Conservation (phyloP, 2,329 filamentous ascomycete genomes). For the Sclerotinia minor region DNA sequence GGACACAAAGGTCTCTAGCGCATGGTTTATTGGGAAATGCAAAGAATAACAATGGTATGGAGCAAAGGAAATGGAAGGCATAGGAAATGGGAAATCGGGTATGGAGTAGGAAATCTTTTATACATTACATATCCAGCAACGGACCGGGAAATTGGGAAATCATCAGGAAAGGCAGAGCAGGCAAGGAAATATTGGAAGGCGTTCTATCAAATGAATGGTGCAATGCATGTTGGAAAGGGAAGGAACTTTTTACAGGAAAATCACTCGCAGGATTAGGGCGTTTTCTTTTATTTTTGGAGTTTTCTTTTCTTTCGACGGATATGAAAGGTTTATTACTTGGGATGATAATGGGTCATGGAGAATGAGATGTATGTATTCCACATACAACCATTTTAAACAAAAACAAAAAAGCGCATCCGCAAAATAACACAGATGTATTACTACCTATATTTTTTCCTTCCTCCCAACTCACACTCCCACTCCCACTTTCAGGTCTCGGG, state of each 20-base stretch:
- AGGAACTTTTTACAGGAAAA: conserved; percentile 3
- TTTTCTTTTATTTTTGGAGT: not conserved
- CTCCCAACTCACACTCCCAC: no score
- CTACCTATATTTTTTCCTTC: not conserved
- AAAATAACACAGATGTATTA: conserved; percentile 14
- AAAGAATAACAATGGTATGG: conserved; percentile 6
- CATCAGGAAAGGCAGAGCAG: not conserved
- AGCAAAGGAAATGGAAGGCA: conserved; percentile 12
- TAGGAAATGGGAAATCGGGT: conserved; percentile 6
- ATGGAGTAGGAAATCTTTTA: conserved; percentile 20
- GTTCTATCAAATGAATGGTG: conserved; percentile 14
- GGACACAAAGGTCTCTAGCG: not conserved
- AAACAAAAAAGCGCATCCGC: conserved; percentile 3
- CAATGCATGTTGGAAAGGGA: not conserved
- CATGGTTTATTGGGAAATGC: conserved; percentile 3
- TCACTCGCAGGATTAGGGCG: conserved; percentile 2
- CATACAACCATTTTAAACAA: conserved; percentile 5
- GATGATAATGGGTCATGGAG: conserved; percentile 21
- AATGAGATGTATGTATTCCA: conserved; percentile 20
- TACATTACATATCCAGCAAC: conserved; percentile 23
- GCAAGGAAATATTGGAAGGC: conserved; percentile 17
- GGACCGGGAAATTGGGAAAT: conserved; percentile 16
- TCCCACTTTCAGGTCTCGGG: not conserved
- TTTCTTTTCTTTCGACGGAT: conserved; percentile 3
- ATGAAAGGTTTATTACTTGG: conserved; percentile 1